These are phyloP conservation scores for Aureobasidium uvarum DNA, from an alignment of 2,329 filamentous ascomycete genomes.

Conservation along the genomic window DNA sequence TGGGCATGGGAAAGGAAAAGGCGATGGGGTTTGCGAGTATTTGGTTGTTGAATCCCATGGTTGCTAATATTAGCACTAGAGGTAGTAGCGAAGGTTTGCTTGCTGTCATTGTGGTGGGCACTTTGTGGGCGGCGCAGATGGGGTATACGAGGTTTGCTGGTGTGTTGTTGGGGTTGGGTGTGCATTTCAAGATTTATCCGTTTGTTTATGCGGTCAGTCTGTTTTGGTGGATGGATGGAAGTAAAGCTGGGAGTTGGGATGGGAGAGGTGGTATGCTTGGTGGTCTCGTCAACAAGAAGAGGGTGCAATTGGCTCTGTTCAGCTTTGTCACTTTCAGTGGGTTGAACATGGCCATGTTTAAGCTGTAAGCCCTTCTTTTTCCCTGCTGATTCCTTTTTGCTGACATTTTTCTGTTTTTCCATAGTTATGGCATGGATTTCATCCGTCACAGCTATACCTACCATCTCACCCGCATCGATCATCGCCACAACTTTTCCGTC, in stretches of 20 bases:
- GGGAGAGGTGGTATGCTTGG: background rate
- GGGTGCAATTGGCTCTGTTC: slow-evolving; percentile 59
- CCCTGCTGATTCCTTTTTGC: background rate
- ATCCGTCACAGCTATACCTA: slow-evolving; percentile 88
- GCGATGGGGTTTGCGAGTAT: slow-evolving; percentile 78
- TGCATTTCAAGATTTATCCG: slow-evolving; percentile 99
- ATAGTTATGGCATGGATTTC: slow-evolving; percentile 75
- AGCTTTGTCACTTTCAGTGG: slow-evolving; percentile 71
- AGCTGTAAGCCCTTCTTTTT: slow-evolving; percentile 54
- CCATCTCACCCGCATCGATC: slow-evolving; percentile 88
- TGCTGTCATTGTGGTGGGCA: slow-evolving; percentile 75
- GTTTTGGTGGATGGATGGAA: slow-evolving; percentile 73
- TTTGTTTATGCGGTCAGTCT: slow-evolving; percentile 89
- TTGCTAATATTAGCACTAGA: slow-evolving; percentile 91
- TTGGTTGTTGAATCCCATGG: slow-evolving; percentile 97
- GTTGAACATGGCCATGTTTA: slow-evolving; percentile 78
- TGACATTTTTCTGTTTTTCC: too few species aligned
- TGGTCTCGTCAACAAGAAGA: slow-evolving; percentile 35
- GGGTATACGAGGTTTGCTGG: slow-evolving; percentile 66
- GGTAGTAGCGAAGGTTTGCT: slow-evolving; percentile 91
- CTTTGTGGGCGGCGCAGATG: slow-evolving; percentile 77
- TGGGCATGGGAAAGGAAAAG: slow-evolving; percentile 41
- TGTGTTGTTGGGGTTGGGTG: slow-evolving; percentile 73
- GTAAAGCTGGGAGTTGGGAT: slow-evolving; percentile 32
- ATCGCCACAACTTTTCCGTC: slow-evolving; percentile 96